phyloP scores from a whole-genome alignment of 176 grass and related monocot genomes.

The Saccharum spontaneum region DNA sequence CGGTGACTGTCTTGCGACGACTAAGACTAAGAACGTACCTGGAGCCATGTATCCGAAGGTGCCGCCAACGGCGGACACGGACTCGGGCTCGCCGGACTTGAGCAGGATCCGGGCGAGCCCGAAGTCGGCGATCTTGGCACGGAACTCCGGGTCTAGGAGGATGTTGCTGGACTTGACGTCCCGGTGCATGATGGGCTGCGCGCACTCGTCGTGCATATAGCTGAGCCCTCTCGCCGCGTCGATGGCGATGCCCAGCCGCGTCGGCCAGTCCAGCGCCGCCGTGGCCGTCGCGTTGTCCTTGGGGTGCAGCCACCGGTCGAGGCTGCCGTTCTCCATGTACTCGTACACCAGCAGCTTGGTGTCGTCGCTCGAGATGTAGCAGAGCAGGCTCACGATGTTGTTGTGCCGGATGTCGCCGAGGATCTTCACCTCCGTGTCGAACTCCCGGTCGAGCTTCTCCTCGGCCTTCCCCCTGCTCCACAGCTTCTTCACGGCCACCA shows the following conservation, averaged over 20 bases:
- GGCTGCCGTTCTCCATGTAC: constrained; percentile 73
- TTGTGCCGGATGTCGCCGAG: constrained; percentile 56
- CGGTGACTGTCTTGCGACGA: too few species aligned
- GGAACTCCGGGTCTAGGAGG: constrained; percentile 54
- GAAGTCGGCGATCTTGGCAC: constrained; percentile 66
- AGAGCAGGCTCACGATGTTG: constrained; percentile 67
- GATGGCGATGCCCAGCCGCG: constrained; percentile 57
- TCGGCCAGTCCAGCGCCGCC: constrained; percentile 52
- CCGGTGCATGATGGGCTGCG: constrained; percentile 51
- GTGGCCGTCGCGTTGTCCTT: background rate
- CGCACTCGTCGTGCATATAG: constrained; percentile 68
- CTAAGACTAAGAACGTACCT: constrained; percentile 14
- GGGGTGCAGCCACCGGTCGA: constrained; percentile 53
- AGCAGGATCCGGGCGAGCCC: constrained; percentile 56
- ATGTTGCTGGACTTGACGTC: constrained; percentile 88
- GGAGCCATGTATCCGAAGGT: constrained; percentile 87
- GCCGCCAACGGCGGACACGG: constrained; percentile 38
- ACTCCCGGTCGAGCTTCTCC: constrained; percentile 37
- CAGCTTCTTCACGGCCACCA: constrained; percentile 66
- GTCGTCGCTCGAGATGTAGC: constrained; percentile 47
- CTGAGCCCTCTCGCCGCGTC: constrained; percentile 48
- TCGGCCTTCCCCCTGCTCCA: constrained; percentile 30
- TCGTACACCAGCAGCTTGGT: constrained; percentile 67
- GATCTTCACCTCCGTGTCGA: constrained; percentile 54
- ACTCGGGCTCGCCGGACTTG: constrained; percentile 46